Conservation (phyloP, 352 stramenopile genomes). For the Elongisporangium undulatum region DNA sequence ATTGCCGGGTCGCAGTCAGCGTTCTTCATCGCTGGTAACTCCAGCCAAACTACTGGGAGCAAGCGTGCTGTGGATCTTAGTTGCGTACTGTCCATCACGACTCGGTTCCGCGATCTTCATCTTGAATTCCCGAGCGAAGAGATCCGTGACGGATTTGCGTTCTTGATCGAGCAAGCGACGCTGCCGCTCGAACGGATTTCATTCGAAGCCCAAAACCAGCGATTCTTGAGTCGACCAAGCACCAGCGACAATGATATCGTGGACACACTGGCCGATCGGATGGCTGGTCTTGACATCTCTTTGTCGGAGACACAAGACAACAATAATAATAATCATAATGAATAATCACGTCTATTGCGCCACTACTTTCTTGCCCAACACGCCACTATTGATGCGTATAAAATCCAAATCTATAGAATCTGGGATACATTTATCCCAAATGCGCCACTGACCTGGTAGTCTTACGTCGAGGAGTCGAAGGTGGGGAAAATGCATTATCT, state of each 20-base stretch:
- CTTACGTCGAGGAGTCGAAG: slow-evolving; percentile 23
- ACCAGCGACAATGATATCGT: background rate
- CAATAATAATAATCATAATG: slow-evolving; percentile 8
- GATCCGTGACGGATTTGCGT: slow-evolving; percentile 60
- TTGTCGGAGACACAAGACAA: background rate
- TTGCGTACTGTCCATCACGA: slow-evolving; percentile 57
- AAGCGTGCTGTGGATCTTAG: slow-evolving; percentile 50
- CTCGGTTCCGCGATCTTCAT: slow-evolving; percentile 61
- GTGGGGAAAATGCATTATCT: slow-evolving; percentile 2
- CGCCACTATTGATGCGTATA: background rate
- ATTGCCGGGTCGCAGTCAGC: slow-evolving; percentile 33
- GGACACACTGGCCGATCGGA: background rate
- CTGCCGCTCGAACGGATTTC: slow-evolving; percentile 29
- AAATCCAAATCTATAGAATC: slow-evolving; percentile 1
- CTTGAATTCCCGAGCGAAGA: slow-evolving; percentile 67
- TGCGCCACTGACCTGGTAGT: slow-evolving; percentile 13
- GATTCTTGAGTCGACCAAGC: slow-evolving; percentile 7
- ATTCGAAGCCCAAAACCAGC: slow-evolving; percentile 1
- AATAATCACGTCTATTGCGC: slow-evolving; percentile 7
- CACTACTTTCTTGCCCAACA: background rate
- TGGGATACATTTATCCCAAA: slow-evolving; percentile 3
- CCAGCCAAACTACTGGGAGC: slow-evolving; percentile 32
- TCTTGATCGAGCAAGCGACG: slow-evolving; percentile 60
- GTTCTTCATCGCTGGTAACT: slow-evolving; percentile 53
- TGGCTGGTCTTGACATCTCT: background rate